Evolutionary conservation across 139 green algal genomes (phyloP).

Genomic region (Zygnema cylindricum): DNA sequence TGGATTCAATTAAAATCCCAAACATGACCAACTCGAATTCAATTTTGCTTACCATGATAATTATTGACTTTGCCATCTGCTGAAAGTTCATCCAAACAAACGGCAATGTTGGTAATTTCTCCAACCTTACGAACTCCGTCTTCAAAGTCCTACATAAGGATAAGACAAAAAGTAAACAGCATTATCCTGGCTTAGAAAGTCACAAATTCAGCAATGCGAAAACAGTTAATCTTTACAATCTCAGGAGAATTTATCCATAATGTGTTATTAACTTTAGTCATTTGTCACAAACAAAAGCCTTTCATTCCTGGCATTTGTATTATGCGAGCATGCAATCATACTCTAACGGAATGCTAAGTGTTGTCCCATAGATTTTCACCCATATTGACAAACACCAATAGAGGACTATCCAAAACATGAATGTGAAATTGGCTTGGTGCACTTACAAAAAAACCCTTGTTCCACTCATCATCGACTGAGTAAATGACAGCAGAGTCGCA

Average conservation of each 20-base stretch:
- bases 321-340: no score
- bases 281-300: no score
- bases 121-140: not conserved
- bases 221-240: no score
- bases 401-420: not conserved
- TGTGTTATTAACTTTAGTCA: no score
- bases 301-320: no score
- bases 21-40: no score
- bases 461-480: conserved; percentile 30
- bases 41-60: not conserved
- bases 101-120: not conserved
- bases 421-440: not conserved
- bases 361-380: no score
- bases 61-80: not conserved
- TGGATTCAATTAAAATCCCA: no score
- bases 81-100: conserved; percentile 1
- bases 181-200: no score
- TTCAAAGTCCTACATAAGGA: conserved; percentile 1
- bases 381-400: not conserved
- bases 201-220: no score
- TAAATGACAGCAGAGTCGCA: conserved; percentile 17
- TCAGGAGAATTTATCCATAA: no score
- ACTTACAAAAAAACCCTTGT: conserved; percentile 4
- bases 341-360: no score
- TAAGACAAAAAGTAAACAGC: not conserved